Percentiles rank a stretch among this genome's conserved stretches.
phyloP scores from a whole-genome alignment of 192 early-diverging fungal species.

The Coemansia javaensis region DNA sequence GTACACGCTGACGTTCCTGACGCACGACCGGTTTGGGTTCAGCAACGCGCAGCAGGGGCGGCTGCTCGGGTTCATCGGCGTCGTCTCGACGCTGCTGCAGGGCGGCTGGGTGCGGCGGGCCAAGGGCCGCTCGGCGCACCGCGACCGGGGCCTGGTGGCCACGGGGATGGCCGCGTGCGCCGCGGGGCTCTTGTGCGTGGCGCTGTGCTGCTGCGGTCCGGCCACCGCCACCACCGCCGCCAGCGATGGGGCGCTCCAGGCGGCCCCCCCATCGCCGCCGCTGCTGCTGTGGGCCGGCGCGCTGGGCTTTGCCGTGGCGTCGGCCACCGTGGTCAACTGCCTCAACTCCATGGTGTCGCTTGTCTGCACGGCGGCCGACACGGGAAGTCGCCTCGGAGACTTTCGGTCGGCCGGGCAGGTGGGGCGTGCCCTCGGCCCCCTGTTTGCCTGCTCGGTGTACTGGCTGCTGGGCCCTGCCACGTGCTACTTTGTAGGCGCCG shows the following conservation, averaged over 20 bases:
- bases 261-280: constrained; percentile 54
- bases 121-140: constrained; percentile 51
- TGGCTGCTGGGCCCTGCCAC: constrained; percentile 68
- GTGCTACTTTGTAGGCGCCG: constrained; percentile 59
- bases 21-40: constrained; percentile 86
- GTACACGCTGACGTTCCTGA: constrained; percentile 96
- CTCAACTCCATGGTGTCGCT: constrained; percentile 62
- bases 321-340: constrained; percentile 91
- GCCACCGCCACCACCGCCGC: too few species aligned
- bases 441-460: constrained; percentile 81
- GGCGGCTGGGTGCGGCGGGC: constrained; percentile 87
- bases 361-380: constrained; percentile 24
- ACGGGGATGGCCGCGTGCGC: constrained; percentile 5
- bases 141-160: constrained; percentile 52
- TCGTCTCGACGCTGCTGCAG: constrained; percentile 82
- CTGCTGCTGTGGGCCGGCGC: constrained; percentile 68
- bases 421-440: constrained; percentile 81
- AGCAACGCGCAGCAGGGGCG: constrained; percentile 83
- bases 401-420: constrained; percentile 89
- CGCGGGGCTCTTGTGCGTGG: constrained; percentile 3
- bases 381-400: constrained; percentile 72
- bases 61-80: constrained; percentile 81
- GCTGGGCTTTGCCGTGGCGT: constrained; percentile 82
- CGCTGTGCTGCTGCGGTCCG: constrained; percentile 1
- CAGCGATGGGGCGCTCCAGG: too few species aligned